Evolutionary conservation across 176 grass and related monocot genomes (phyloP).

Genomic region (Oryza punctata): DNA sequence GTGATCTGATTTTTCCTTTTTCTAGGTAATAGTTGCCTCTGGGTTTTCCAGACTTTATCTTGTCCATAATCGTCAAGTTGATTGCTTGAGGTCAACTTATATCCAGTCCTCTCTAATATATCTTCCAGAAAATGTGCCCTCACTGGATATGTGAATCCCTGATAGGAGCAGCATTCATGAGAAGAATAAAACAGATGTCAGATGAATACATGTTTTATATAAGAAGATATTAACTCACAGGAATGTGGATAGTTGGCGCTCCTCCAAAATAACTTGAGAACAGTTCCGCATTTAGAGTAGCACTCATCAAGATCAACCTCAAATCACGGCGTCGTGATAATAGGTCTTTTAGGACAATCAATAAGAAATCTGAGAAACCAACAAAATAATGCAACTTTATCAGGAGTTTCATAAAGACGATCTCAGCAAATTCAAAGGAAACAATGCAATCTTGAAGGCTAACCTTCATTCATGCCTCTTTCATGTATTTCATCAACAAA

Average conservation of each 20-base stretch:
- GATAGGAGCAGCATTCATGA: constrained; percentile 14
- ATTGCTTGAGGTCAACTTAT: constrained; percentile 88
- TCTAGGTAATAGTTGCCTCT: constrained; percentile 74
- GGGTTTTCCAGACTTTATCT: constrained; percentile 99
- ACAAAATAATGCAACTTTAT: background rate
- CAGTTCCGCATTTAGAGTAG: constrained; percentile 93
- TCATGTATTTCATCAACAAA: constrained; percentile 99
- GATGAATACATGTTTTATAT: constrained; percentile 21
- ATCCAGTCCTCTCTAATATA: constrained; percentile 90
- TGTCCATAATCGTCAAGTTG: constrained; percentile 98
- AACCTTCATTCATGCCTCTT: constrained; percentile 99
- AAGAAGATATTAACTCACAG: constrained; percentile 59
- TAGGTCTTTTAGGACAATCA: constrained; percentile 95
- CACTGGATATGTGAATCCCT: constrained; percentile 97
- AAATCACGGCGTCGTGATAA: constrained; percentile 80
- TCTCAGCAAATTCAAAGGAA: background rate
- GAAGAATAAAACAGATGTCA: constrained; percentile 34
- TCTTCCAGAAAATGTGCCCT: constrained; percentile 94
- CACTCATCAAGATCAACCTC: constrained; percentile 99
- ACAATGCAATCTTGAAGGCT: background rate
- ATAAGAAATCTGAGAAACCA: constrained; percentile 80
- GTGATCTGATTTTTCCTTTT: constrained; percentile 98
- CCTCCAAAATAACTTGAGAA: constrained; percentile 97
- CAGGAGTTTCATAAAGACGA: constrained; percentile 26
- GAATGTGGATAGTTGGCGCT: constrained; percentile 91